Evolutionary conservation across 2,329 filamentous ascomycete species (phyloP).

Genomic region (Exophiala sp.): DNA sequence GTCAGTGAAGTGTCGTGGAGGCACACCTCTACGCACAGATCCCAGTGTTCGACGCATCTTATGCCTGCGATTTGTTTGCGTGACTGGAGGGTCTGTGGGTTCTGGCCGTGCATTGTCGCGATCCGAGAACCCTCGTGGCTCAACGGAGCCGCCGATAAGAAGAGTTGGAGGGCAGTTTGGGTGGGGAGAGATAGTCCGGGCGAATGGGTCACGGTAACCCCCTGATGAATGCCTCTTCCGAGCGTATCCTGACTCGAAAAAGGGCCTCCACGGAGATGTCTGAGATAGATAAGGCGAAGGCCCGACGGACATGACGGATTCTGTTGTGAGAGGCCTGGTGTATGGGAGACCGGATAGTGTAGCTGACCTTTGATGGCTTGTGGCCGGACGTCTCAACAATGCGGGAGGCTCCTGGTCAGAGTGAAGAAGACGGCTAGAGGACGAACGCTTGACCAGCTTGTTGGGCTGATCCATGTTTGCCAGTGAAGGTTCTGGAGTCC

Average conservation of each 20-base stretch:
- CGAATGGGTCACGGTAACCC: conserved; percentile 9
- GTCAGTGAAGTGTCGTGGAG: conserved; percentile 27
- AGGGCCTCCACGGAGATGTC: conserved; percentile 35
- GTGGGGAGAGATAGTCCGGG: conserved; percentile 15
- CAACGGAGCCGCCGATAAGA: conserved; percentile 17
- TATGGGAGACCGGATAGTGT: conserved; percentile 36
- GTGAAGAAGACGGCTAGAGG: conserved; percentile 47
- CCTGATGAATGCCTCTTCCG: conserved; percentile 39
- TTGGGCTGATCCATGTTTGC: conserved; percentile 44
- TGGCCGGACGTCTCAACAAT: conserved; percentile 53
- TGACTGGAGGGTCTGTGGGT: not conserved
- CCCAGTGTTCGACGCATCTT: conserved; percentile 32
- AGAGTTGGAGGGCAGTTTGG: conserved; percentile 16
- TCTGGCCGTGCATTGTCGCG: conserved; percentile 7
- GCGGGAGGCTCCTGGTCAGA: conserved; percentile 42
- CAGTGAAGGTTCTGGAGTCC: conserved; percentile 10
- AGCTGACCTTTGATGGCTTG: conserved; percentile 57
- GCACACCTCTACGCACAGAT: conserved; percentile 29
- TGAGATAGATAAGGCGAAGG: conserved; percentile 10
- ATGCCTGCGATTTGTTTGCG: conserved; percentile 14
- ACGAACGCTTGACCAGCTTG: conserved; percentile 58
- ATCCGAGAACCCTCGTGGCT: conserved; percentile 11
- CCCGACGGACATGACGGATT: conserved; percentile 12
- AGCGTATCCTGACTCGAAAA: conserved; percentile 35
- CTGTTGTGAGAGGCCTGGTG: conserved; percentile 16